Conservation (phyloP, 1,139 yeast genomes). For the Blastobotrys aristatus region DNA sequence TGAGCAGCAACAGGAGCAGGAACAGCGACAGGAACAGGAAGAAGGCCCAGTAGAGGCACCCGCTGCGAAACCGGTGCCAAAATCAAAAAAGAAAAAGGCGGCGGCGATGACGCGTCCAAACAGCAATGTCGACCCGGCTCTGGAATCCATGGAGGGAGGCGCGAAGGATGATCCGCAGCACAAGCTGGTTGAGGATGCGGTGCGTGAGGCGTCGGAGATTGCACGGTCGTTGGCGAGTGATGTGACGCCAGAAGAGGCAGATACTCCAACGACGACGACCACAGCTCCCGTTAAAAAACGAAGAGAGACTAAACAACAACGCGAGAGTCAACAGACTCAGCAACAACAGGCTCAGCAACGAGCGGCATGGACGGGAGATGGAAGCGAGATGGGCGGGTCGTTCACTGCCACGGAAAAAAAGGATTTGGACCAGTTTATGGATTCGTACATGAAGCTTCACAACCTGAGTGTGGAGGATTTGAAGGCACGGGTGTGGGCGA, state of each 20-base stretch:
- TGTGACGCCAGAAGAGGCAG: neutral
- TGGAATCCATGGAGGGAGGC: constrained; percentile 5
- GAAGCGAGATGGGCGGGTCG: constrained; percentile 39
- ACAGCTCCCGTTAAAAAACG: neutral
- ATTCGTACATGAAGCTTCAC: constrained; percentile 59
- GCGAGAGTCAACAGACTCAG: too few relatives aligned
- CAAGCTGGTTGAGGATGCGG: constrained; percentile 27
- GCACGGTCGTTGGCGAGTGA: constrained; percentile 20
- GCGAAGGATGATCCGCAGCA: constrained; percentile 7
- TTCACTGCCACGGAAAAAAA: constrained; percentile 62
- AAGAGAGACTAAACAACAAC: neutral
- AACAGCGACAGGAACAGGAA: constrained; percentile 6
- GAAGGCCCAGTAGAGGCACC: too few relatives aligned
- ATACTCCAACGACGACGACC: neutral
- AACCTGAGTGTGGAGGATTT: constrained; percentile 60
- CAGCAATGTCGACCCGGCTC: constrained; percentile 15
- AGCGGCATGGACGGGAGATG: constrained; percentile 28
- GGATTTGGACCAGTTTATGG: constrained; percentile 67
- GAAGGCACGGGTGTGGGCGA: constrained; percentile 82
- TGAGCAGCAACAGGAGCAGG: neutral
- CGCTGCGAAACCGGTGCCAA: neutral
- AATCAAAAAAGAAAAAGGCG: neutral
- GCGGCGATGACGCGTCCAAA: neutral
- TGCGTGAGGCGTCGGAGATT: constrained; percentile 28
- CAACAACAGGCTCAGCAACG: constrained; percentile 1